Evolutionary conservation across 306 rosid genomes (phyloP).

Genomic region (Mimosa bimucronata): DNA sequence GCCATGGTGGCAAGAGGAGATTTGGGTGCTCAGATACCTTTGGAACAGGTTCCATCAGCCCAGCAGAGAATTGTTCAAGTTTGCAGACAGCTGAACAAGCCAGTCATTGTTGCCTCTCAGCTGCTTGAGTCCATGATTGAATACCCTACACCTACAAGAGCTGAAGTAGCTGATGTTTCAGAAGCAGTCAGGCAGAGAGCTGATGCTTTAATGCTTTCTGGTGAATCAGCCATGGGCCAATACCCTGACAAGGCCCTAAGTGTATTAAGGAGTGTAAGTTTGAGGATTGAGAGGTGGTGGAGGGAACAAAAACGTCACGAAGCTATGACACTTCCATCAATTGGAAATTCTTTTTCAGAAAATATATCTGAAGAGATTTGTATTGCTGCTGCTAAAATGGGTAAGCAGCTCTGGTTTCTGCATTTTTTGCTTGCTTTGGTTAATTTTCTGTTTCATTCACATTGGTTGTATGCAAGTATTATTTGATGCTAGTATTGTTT

Average conservation of each 20-base stretch:
- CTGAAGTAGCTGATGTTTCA: constrained; percentile 99
- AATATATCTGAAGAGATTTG: constrained; percentile 92
- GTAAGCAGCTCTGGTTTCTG: constrained; percentile 53
- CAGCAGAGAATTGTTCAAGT: constrained; percentile 93
- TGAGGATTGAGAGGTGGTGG: constrained; percentile 99
- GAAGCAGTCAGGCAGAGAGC: constrained; percentile 99
- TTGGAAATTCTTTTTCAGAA: constrained; percentile 84
- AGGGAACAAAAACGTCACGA: constrained; percentile 94
- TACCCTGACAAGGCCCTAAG: constrained; percentile 92
- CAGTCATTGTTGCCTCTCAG: constrained; percentile 99
- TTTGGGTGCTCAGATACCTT: constrained; percentile 96
- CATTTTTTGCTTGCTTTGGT: constrained; percentile 26
- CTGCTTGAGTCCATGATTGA: constrained; percentile 98
- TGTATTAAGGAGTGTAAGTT: constrained; percentile 94
- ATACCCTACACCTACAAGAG: constrained; percentile 98
- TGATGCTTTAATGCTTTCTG: constrained; percentile 99
- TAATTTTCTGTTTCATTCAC: constrained; percentile 7
- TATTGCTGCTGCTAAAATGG: constrained; percentile 97
- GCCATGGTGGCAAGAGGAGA: constrained; percentile 99
- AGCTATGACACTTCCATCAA: constrained; percentile 67
- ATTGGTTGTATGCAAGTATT: not conserved
- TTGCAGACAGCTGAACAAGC: constrained; percentile 93
- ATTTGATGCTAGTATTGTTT: not conserved
- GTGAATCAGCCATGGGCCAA: constrained; percentile 99
- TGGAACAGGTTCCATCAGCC: constrained; percentile 96